Conservation (phyloP, 1,139 yeast genomes). For the Pneumocystis wakefieldiae region DNA sequence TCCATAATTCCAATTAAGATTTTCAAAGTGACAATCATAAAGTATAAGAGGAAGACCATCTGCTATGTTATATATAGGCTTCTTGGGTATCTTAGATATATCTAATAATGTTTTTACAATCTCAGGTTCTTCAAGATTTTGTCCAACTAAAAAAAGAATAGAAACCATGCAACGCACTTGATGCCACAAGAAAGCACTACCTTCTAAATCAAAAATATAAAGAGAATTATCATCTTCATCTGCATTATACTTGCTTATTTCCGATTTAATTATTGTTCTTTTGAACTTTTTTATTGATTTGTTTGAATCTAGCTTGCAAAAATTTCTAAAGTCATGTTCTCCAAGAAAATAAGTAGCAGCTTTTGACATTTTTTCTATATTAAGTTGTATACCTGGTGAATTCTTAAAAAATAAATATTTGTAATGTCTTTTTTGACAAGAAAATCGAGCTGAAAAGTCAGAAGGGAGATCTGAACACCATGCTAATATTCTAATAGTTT, state of each 20-base stretch:
- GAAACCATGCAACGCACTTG: constrained; percentile 96
- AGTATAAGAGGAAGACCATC: constrained; percentile 78
- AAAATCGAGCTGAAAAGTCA: constrained; percentile 81
- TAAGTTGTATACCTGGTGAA: constrained; percentile 25
- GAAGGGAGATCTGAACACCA: constrained; percentile 70
- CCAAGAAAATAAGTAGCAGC: constrained; percentile 61
- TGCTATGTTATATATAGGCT: constrained; percentile 83
- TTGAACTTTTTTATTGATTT: constrained; percentile 71
- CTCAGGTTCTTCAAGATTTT: constrained; percentile 46
- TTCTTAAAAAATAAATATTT: constrained; percentile 48
- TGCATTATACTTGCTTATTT: constrained; percentile 25
- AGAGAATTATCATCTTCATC: constrained; percentile 16
- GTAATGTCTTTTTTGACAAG: constrained; percentile 72
- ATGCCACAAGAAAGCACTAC: constrained; percentile 93
- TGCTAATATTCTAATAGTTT: constrained; percentile 69
- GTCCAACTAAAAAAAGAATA: constrained; percentile 64
- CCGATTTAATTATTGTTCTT: constrained; percentile 42
- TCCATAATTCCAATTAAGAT: constrained; percentile 47
- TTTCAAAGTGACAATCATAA: constrained; percentile 65
- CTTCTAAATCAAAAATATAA: constrained; percentile 63
- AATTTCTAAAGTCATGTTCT: constrained; percentile 80
- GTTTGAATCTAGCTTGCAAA: constrained; percentile 86
- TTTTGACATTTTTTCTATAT: constrained; percentile 48
- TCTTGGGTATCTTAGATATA: constrained; percentile 41
- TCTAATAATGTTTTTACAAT: constrained; percentile 48